Base-by-base conservation (phyloP, 768 basidiomycete genomes). In the Candolleomyces efflorescens region DNA sequence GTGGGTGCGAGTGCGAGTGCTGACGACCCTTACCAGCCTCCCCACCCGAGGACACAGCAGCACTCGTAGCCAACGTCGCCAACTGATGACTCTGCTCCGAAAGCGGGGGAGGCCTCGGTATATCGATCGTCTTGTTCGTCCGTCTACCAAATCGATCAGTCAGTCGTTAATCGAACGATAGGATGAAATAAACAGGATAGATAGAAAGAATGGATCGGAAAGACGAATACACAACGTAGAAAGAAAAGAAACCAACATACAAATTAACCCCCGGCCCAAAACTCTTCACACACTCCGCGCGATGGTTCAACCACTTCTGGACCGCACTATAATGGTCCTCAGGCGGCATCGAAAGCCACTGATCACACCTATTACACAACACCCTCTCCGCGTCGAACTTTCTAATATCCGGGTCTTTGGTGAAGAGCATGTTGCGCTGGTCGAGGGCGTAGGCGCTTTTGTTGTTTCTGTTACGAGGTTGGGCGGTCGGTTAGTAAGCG, bases 321-420 rank as follows among this genome's bases (percentile, higher is more conserved):
- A 89, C 79, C 0, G 87, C 87, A 27, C 74, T 72, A 52, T 75
- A 69, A 58, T 86, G 82, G 65, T 87, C 85, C 53, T 85, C 83
- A 0, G 82, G 65, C 18, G 80, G 82, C 44, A 89, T 73, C 12
- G 73, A 59, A n/a, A 91, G 66, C 89, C 88, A 90, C 24, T 73
- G 68, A 59, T 89, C 87, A 67, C 89, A 56, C 55, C 55, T n/a
- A 20, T 53, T 53, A 63, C 89, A 90, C 0, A 89, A 74, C 0
- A 90, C 76, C 6, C 89, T 81, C 63, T 90, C 87, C 2, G 83
- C 77, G 56, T 91, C 89, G 65, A 86, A 86, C 65, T 88, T 89
- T 61, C 87, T 82, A n/a, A 87, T 81, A 59, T 85, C 81, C 2
- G 84, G 82, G 65, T 91, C 89, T 51, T 82, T 80, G 41, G 82